Base-by-base conservation (phyloP, 352 stramenopile genomes). In the Globisporangium echinulatum region DNA sequence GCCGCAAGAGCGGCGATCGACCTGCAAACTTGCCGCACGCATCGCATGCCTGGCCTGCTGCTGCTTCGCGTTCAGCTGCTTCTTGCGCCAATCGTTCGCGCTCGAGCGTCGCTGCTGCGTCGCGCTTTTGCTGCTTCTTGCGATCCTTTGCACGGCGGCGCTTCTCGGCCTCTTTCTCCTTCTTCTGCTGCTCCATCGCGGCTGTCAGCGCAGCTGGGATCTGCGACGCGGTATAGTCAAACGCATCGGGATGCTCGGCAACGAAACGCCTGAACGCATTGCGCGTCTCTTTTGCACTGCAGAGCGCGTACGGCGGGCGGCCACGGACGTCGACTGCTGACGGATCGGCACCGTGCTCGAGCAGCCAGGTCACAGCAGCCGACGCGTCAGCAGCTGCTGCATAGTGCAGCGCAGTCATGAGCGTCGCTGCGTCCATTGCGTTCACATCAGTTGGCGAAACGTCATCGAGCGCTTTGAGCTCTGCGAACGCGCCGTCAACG, bases 201-300 rank as follows among this genome's bases (percentile, higher is more conserved):
- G 74, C 75, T 17, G 87, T 94, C 9, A 94, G 55, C 2, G 64
- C 79, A 43, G 82, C 78, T 0, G 87, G 84, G 43, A 96, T 92
- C 57, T 92, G 80, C 7, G 82, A 80, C 17, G 59, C 57, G 0
- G 63, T 51, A 63, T 93, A 96, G 56, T 94, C 76, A 79, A 82
- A 96, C 48, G 72, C 69, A 42, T 96, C 82, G 10, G 90, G 87
- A 44, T 97, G 66, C 42, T 79, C 72, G 0, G 72, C 85, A 65
- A 96, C 82, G 53, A 89, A 96, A 11, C 83, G 82, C 40, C 94
- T 90, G 71, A 98, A 97, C 19, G 81, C 83, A 64, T 98, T 96
- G 46, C 94, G 84, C 0, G 84, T 68, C 56, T 96, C 92, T 56
- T 98, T 97, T 7, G 81, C 72, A 8, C 56, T 66, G 54, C 92